phyloP scores from a whole-genome alignment of 345 rosid species.

The Punica granatum region DNA sequence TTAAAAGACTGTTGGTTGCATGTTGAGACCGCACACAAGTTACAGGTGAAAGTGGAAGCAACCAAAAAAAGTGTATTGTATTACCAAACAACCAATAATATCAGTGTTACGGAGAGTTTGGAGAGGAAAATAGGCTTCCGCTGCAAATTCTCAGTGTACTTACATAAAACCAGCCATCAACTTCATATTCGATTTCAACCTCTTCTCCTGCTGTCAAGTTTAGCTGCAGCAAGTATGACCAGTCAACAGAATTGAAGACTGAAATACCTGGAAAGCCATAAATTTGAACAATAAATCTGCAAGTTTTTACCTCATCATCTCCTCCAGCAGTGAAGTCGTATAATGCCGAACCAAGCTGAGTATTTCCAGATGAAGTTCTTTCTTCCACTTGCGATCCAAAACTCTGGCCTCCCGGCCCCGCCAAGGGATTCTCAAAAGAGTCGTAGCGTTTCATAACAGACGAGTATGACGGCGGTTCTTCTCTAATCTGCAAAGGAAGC shows the following conservation, averaged over 20 bases:
- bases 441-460: conserved; percentile 42
- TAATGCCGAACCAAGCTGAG: conserved; percentile 71
- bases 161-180: conserved; percentile 98
- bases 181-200: conserved; percentile 90
- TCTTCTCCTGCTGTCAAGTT: conserved; percentile 91
- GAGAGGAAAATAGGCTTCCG: not conserved
- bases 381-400: conserved; percentile 62
- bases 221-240: conserved; percentile 48
- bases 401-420: conserved; percentile 52
- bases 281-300: not conserved
- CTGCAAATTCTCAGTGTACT: conserved; percentile 23
- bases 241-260: not conserved
- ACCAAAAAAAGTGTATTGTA: not conserved
- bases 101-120: no score
- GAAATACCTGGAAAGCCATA: not conserved
- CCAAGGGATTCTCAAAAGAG: conserved; percentile 76
- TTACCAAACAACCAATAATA: not conserved
- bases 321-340: conserved; percentile 99
- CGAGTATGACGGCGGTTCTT: conserved; percentile 86
- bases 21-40: not conserved
- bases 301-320: conserved; percentile 78
- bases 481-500: conserved; percentile 50
- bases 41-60: not conserved
- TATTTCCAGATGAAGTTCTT: conserved; percentile 47
- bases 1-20: not conserved